Evolutionary conservation across 2,329 filamentous ascomycete genomes (phyloP).

Genomic region (Ophiostoma sp.): DNA sequence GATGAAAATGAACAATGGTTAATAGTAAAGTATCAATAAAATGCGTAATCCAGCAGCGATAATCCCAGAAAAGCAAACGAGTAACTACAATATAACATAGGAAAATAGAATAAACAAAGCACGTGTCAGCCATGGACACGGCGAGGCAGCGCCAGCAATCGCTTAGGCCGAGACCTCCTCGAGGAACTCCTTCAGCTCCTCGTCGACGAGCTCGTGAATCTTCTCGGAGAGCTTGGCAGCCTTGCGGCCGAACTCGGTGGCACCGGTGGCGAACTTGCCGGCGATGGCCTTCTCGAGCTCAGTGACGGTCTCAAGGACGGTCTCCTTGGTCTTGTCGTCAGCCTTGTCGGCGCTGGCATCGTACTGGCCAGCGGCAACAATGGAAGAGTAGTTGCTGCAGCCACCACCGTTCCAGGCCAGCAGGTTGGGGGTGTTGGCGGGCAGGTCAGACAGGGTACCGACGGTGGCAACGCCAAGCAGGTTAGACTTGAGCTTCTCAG

Average conservation of each 20-base stretch:
- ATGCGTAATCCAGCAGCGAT: constrained; percentile 18
- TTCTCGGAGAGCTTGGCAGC: constrained; percentile 58
- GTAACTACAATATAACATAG: constrained; percentile 6
- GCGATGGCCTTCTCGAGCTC: constrained; percentile 57
- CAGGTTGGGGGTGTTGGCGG: constrained; percentile 81
- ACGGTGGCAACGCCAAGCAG: constrained; percentile 78
- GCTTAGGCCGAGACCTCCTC: constrained; percentile 44
- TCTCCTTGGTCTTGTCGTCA: constrained; percentile 36
- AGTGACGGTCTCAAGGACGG: constrained; percentile 44
- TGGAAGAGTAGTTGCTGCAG: constrained; percentile 81
- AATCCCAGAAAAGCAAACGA: background rate
- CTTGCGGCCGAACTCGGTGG: constrained; percentile 50
- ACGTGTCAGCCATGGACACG: background rate
- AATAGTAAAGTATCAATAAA: constrained; percentile 7
- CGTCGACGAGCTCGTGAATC: constrained; percentile 57
- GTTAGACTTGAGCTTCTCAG: constrained; percentile 87
- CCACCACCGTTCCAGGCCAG: constrained; percentile 99
- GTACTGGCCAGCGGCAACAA: constrained; percentile 70
- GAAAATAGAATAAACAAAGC: constrained; percentile 12
- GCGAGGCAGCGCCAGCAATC: background rate
- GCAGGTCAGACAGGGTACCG: constrained; percentile 73
- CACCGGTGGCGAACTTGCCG: constrained; percentile 51
- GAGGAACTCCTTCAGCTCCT: constrained; percentile 57
- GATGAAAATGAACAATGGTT: constrained; percentile 3
- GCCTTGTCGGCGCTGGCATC: constrained; percentile 33